Conservation (phyloP, 768 basidiomycete genomes). For the Amyloporia xantha region DNA sequence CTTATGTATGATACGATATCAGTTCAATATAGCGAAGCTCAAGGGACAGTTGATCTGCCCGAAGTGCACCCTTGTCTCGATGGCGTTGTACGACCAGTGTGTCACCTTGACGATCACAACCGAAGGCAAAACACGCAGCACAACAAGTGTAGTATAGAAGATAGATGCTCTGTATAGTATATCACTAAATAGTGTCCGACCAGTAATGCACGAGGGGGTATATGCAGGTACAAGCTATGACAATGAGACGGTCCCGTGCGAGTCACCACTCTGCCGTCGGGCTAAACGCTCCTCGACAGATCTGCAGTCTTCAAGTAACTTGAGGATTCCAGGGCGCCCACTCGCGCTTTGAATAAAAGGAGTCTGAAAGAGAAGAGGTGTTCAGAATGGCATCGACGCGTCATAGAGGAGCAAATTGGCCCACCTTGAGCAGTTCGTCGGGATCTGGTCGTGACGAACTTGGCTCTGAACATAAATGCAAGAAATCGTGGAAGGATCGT, state of each 20-base stretch:
- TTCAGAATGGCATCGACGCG: too few species aligned
- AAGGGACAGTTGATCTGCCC: too few species aligned
- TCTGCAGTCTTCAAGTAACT: slow-evolving; percentile 61
- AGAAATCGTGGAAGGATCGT: slow-evolving; percentile 66
- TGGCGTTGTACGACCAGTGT: too few species aligned
- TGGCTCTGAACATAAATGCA: slow-evolving; percentile 60
- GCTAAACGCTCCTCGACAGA: slow-evolving; percentile 49
- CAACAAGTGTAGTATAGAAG: too few species aligned
- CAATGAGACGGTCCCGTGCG: slow-evolving; percentile 21
- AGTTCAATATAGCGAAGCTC: too few species aligned
- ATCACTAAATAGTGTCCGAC: slow-evolving; percentile 8
- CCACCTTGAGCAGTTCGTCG: slow-evolving; percentile 50
- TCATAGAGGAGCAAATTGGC: too few species aligned
- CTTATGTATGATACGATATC: too few species aligned
- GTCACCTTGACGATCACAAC: too few species aligned
- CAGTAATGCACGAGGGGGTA: slow-evolving; percentile 21
- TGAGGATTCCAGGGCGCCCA: slow-evolving; percentile 59
- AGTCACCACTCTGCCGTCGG: slow-evolving; percentile 20
- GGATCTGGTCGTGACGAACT: slow-evolving; percentile 49
- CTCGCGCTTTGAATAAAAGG: slow-evolving; percentile 63
- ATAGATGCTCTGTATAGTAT: slow-evolving; percentile 11
- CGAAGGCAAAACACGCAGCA: too few species aligned
- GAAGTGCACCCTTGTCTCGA: too few species aligned
- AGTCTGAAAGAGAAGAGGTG: slow-evolving; percentile 41
- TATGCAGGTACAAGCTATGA: slow-evolving; percentile 20